phyloP scores from a whole-genome alignment of 805 yeast species.

The Jamesozyma hellenica region DNA sequence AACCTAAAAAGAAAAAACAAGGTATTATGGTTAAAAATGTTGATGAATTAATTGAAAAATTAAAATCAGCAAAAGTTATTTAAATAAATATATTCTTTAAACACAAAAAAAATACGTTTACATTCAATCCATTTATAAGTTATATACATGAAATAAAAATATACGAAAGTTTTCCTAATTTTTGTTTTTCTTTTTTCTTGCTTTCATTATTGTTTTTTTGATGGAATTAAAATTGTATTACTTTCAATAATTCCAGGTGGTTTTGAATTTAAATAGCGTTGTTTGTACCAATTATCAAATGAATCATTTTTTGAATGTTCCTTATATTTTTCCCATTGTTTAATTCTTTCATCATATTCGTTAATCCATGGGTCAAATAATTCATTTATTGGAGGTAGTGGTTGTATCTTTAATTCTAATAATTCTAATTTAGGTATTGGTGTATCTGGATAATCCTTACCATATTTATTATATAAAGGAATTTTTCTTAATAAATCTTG shows the following conservation, averaged over 20 bases:
- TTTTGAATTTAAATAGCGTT: slow-evolving; percentile 17
- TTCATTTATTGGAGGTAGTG: slow-evolving; percentile 13
- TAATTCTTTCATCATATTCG: slow-evolving; percentile 14
- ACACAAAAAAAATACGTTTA: too few relatives aligned
- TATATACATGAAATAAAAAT: too few relatives aligned
- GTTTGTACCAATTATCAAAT: slow-evolving; percentile 21
- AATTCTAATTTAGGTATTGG: slow-evolving; percentile 4
- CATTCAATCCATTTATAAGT: too few relatives aligned
- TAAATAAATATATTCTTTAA: slow-evolving; percentile 24
- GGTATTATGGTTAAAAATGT: slow-evolving; percentile 75
- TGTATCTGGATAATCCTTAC: slow-evolving; percentile 15
- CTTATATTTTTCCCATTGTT: slow-evolving; percentile 11
- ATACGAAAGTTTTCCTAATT: too few relatives aligned
- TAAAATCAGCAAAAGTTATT: slow-evolving; percentile 67
- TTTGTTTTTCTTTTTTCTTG: background rate
- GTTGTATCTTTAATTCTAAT: slow-evolving; percentile 12
- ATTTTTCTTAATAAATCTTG: slow-evolving; percentile 12
- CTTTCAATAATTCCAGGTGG: slow-evolving; percentile 24
- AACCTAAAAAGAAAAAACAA: slow-evolving; percentile 73
- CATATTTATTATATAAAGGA: slow-evolving; percentile 20
- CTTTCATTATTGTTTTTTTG: slow-evolving; percentile 1
- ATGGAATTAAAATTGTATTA: slow-evolving; percentile 12
- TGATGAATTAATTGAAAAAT: slow-evolving; percentile 69
- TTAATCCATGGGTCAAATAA: slow-evolving; percentile 23
- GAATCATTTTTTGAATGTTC: slow-evolving; percentile 1